Evolutionary conservation across 2,329 filamentous ascomycete species (phyloP).

Genomic region (Pseudophaeomoniella oleicola): DNA sequence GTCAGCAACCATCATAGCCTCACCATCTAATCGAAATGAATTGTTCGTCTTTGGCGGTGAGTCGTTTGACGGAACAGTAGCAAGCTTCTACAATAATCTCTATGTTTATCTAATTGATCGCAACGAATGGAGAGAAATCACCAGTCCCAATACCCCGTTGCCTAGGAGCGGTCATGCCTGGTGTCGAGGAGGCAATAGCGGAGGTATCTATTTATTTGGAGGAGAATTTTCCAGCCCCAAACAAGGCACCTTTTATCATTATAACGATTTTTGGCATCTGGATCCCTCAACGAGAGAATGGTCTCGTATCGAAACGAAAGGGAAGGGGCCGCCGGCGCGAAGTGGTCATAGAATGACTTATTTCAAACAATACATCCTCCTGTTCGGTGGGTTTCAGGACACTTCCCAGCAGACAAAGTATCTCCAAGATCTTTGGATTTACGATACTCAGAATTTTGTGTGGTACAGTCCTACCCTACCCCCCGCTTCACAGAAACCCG

Average conservation of each 20-base stretch:
- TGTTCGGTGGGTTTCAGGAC: conserved; percentile 96
- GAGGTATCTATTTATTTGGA: conserved; percentile 80
- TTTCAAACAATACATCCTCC: conserved; percentile 89
- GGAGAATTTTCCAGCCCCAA: conserved; percentile 92
- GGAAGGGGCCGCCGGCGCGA: conserved; percentile 66
- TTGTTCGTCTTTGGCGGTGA: conserved; percentile 88
- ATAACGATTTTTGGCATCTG: conserved; percentile 94
- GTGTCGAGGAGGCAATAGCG: conserved; percentile 76
- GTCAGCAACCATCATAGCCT: conserved; percentile 70
- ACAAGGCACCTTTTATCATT: conserved; percentile 97
- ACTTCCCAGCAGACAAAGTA: conserved; percentile 93
- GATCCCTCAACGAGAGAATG: conserved; percentile 78
- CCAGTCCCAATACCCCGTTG: conserved; percentile 78
- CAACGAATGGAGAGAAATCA: conserved; percentile 83
- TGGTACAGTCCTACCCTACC: conserved; percentile 71
- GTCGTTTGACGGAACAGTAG: conserved; percentile 83
- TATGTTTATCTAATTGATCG: conserved; percentile 61
- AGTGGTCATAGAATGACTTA: conserved; percentile 94
- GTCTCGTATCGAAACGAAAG: conserved; percentile 70
- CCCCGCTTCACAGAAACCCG: conserved; percentile 70
- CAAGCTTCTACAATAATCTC: conserved; percentile 54
- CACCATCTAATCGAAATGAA: conserved; percentile 73
- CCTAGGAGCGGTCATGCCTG: conserved; percentile 89
- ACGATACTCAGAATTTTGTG: conserved; percentile 73
- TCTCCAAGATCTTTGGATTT: conserved; percentile 85